Evolutionary conservation across 257 asterid genomes (phyloP).

Genomic region (Gentiana straminea): DNA sequence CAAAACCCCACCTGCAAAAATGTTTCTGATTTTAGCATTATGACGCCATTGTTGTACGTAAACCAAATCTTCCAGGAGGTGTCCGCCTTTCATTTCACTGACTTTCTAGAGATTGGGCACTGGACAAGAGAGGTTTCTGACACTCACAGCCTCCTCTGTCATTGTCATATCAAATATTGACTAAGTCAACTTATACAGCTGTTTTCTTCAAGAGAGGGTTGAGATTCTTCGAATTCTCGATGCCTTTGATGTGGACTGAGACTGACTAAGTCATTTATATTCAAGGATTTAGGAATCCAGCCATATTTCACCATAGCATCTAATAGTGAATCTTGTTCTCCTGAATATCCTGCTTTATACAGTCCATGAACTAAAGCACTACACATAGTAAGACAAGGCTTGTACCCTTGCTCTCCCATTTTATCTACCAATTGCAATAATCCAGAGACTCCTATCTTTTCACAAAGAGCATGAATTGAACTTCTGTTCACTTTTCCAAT

Average conservation of each 20-base stretch:
- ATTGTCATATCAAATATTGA: no score
- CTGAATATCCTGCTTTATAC: conserved; percentile 47
- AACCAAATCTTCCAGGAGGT: background rate
- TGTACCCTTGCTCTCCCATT: conserved; percentile 53
- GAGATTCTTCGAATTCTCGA: conserved; percentile 14
- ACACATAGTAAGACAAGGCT: conserved; percentile 47
- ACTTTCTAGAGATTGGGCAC: background rate
- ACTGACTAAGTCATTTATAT: conserved; percentile 32
- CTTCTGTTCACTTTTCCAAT: conserved; percentile 43
- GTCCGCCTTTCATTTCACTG: background rate
- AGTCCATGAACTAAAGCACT: conserved; percentile 47
- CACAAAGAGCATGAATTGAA: conserved; percentile 40
- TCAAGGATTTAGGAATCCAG: conserved; percentile 50
- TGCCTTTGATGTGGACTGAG: conserved; percentile 9
- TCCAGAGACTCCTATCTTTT: conserved; percentile 34
- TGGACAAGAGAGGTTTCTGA: no score
- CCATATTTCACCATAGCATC: conserved; percentile 47
- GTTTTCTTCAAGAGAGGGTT: conserved; percentile 18
- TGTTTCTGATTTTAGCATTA: no score
- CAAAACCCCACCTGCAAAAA: no score
- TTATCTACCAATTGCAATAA: conserved; percentile 36
- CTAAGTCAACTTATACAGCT: conserved; percentile 29
- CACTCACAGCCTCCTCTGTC: no score
- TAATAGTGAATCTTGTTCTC: conserved; percentile 31
- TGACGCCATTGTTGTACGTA: no score